These are phyloP conservation scores for Dothideomycetes sp. DNA, from an alignment of 2,329 filamentous ascomycete species.

Conservation along the genomic window DNA sequence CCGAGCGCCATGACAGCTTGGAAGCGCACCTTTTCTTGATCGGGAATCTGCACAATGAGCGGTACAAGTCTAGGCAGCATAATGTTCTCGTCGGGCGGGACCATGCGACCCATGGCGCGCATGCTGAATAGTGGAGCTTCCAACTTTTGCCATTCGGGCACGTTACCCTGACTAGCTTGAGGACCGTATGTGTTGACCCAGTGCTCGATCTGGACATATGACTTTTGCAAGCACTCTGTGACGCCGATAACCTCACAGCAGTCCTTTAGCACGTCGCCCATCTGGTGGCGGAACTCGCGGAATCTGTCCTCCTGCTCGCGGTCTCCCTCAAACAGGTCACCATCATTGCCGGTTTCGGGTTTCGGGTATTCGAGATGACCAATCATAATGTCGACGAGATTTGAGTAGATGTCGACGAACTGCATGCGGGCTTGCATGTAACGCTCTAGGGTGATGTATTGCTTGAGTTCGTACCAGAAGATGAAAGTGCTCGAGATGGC, in stretches of 20 bases:
- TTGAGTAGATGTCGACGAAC: slow-evolving; percentile 73
- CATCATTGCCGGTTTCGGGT: slow-evolving; percentile 60
- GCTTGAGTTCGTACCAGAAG: slow-evolving; percentile 98
- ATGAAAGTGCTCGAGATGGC: slow-evolving; percentile 89
- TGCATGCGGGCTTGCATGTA: slow-evolving; percentile 75
- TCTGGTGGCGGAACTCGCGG: slow-evolving; percentile 87
- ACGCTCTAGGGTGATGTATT: slow-evolving; percentile 82
- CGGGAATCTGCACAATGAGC: slow-evolving; percentile 84
- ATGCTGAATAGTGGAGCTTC: slow-evolving; percentile 93
- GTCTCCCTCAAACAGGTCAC: slow-evolving; percentile 91
- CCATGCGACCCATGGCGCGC: slow-evolving; percentile 94
- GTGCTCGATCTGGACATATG: slow-evolving; percentile 71
- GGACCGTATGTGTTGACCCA: slow-evolving; percentile 81
- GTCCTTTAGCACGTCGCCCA: slow-evolving; percentile 97
- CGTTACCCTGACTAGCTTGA: slow-evolving; percentile 61
- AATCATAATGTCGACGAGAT: slow-evolving; percentile 86
- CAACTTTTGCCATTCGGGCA: slow-evolving; percentile 92
- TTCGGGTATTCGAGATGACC: slow-evolving; percentile 80
- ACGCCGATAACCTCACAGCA: slow-evolving; percentile 94
- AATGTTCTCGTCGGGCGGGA: slow-evolving; percentile 75
- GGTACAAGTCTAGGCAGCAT: slow-evolving; percentile 89
- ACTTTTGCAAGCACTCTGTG: slow-evolving; percentile 80
- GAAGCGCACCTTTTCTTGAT: slow-evolving; percentile 96
- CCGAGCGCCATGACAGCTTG: slow-evolving; percentile 96
- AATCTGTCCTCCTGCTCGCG: slow-evolving; percentile 95